These are phyloP conservation scores for Aphanomyces stellatus DNA, from an alignment of 352 stramenopile species.

Conservation along the genomic window DNA sequence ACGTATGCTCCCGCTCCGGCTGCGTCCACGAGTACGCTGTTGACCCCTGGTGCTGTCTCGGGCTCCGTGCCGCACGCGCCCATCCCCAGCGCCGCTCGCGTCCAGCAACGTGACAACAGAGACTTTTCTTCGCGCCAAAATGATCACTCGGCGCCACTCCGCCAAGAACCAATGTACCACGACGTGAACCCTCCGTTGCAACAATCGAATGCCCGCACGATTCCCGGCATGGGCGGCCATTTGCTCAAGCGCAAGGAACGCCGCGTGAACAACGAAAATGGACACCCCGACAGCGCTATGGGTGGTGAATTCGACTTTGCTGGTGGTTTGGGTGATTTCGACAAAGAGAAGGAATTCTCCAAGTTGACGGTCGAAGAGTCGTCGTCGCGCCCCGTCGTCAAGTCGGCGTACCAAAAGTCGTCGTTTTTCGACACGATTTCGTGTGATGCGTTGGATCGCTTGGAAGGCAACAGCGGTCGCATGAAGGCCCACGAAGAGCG, in stretches of 20 bases:
- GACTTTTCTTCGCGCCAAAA: neutral
- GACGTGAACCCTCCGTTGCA: neutral
- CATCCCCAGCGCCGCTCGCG: neutral
- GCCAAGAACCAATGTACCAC: neutral
- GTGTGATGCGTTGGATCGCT: conserved; percentile 74
- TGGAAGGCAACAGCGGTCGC: conserved; percentile 58
- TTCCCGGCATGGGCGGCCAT: conserved; percentile 74
- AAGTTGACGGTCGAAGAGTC: conserved; percentile 38
- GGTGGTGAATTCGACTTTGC: conserved; percentile 67
- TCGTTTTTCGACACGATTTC: conserved; percentile 89
- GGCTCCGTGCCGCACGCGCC: neutral
- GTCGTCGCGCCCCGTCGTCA: conserved; percentile 4
- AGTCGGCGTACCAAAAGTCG: conserved; percentile 76
- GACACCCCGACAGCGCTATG: conserved; percentile 19
- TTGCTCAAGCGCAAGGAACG: conserved; percentile 73
- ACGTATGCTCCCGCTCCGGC: neutral
- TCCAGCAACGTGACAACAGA: neutral
- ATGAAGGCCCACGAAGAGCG: conserved; percentile 69
- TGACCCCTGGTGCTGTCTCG: conserved; percentile 17
- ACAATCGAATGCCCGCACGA: conserved; percentile 33
- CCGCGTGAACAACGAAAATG: conserved; percentile 30
- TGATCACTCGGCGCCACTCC: neutral
- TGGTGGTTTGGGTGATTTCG: conserved; percentile 47
- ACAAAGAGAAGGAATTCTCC: conserved; percentile 73
- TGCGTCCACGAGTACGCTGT: neutral